Conservation (phyloP, 2,329 filamentous ascomycete genomes). For the Fonsecaea pugnacius region DNA sequence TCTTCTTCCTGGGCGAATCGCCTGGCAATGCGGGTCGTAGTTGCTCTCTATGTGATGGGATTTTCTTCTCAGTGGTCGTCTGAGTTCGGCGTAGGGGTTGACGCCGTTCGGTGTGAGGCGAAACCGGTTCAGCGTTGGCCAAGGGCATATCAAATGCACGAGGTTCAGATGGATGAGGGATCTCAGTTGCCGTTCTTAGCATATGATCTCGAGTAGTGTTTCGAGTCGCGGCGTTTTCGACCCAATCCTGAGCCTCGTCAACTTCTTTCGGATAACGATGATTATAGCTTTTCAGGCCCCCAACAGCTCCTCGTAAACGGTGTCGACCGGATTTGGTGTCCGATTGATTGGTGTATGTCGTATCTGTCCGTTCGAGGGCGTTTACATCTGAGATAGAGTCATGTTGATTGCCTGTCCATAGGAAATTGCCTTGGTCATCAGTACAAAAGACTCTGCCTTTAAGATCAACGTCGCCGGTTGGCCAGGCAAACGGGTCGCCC, state of each 20-base stretch:
- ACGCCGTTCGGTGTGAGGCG: slow-evolving; percentile 16
- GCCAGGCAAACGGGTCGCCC: slow-evolving; percentile 39
- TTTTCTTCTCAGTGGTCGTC: slow-evolving; percentile 22
- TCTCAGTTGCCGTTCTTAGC: slow-evolving; percentile 11
- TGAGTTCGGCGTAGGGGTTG: slow-evolving; percentile 11
- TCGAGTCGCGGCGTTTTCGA: slow-evolving; percentile 22
- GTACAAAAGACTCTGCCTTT: slow-evolving; percentile 50
- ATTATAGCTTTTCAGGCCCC: slow-evolving; percentile 27
- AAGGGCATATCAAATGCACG: slow-evolving; percentile 27
- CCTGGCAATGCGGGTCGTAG: slow-evolving; percentile 27
- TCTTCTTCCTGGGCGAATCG: slow-evolving; percentile 34
- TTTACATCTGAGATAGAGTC: slow-evolving; percentile 27
- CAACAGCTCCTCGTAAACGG: slow-evolving; percentile 31
- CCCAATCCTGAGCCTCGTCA: slow-evolving; percentile 26
- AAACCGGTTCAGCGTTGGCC: slow-evolving; percentile 16
- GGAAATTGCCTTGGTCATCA: slow-evolving; percentile 52
- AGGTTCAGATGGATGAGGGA: slow-evolving; percentile 22
- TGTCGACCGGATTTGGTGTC: slow-evolving; percentile 28
- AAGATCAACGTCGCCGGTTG: slow-evolving; percentile 31
- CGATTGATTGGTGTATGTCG: slow-evolving; percentile 26
- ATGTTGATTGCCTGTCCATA: slow-evolving; percentile 48
- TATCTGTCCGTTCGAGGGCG: slow-evolving; percentile 31
- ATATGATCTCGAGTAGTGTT: slow-evolving; percentile 23
- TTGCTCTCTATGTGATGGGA: slow-evolving; percentile 31
- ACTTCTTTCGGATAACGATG: slow-evolving; percentile 19